These are phyloP conservation scores for Tulasnella sp. DNA, from an alignment of 768 basidiomycete species.

Conservation along the genomic window DNA sequence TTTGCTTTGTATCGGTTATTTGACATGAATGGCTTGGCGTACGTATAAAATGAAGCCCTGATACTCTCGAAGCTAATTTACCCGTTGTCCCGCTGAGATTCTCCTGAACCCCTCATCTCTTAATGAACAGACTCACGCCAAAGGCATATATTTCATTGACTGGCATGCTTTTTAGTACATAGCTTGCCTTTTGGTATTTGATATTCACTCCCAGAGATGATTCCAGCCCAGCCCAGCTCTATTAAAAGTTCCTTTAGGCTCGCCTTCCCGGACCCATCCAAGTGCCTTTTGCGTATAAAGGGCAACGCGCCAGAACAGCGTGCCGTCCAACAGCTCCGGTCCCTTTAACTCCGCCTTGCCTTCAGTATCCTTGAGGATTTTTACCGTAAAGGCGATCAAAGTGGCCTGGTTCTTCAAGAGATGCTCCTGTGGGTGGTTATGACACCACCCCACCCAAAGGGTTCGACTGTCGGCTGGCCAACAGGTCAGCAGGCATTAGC, in stretches of 20 bases:
- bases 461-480: no score
- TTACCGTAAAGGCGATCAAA: conserved; percentile 9
- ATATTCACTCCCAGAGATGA: conserved; percentile 21
- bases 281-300: conserved; percentile 47
- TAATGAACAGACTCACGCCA: no score
- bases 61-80: no score
- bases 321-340: conserved; percentile 55
- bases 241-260: conserved; percentile 34
- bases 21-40: no score
- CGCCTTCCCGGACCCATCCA: conserved; percentile 44
- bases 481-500: no score
- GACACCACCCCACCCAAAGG: no score
- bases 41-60: no score
- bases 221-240: conserved; percentile 34
- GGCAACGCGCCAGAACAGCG: conserved; percentile 57
- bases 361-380: conserved; percentile 33
- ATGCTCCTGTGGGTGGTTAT: conserved; percentile 27
- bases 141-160: no score
- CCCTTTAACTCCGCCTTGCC: conserved; percentile 39
- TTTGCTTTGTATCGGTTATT: no score
- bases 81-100: no score
- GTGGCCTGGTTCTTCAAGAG: conserved; percentile 22
- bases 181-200: neutral
- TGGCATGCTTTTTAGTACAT: neutral
- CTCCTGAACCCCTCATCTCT: no score